phyloP scores from a whole-genome alignment of 1,139 yeast genomes.

The Kazachstania sp. region DNA sequence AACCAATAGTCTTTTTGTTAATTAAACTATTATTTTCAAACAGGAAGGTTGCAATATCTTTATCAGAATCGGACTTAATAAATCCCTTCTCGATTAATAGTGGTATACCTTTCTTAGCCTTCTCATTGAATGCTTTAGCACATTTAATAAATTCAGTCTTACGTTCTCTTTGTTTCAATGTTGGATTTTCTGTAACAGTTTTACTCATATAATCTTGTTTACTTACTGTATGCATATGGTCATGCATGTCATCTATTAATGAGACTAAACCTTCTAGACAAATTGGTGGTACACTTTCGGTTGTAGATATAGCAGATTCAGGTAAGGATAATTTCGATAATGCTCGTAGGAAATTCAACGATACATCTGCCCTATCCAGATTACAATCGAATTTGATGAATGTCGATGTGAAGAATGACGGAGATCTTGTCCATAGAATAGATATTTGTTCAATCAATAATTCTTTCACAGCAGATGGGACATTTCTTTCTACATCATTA shows the following conservation, averaged over 20 bases:
- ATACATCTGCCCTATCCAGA: conserved; percentile 73
- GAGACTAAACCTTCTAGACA: conserved; percentile 82
- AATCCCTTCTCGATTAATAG: conserved; percentile 56
- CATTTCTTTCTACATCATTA: conserved; percentile 16
- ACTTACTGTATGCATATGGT: conserved; percentile 38
- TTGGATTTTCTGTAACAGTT: conserved; percentile 8
- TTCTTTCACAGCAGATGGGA: conserved; percentile 54
- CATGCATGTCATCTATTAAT: conserved; percentile 58
- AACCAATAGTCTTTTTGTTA: conserved; percentile 83
- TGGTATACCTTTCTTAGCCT: conserved; percentile 67
- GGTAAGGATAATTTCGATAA: conserved; percentile 73
- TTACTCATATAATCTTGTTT: conserved; percentile 14
- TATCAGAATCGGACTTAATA: conserved; percentile 47
- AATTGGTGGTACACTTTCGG: conserved; percentile 86
- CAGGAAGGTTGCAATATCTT: conserved; percentile 67
- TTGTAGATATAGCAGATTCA: conserved; percentile 65
- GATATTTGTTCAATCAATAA: conserved; percentile 77
- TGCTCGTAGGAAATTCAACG: conserved; percentile 60
- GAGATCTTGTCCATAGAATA: conserved; percentile 75
- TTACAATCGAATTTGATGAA: conserved; percentile 88
- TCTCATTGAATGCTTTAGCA: conserved; percentile 63
- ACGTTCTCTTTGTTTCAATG: conserved; percentile 41
- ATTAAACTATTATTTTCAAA: conserved; percentile 71
- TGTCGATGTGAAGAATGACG: conserved; percentile 64
- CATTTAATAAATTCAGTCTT: conserved; percentile 69